Evolutionary conservation across 2,329 filamentous ascomycete genomes (phyloP).

Genomic region (Escovopsis weberi): DNA sequence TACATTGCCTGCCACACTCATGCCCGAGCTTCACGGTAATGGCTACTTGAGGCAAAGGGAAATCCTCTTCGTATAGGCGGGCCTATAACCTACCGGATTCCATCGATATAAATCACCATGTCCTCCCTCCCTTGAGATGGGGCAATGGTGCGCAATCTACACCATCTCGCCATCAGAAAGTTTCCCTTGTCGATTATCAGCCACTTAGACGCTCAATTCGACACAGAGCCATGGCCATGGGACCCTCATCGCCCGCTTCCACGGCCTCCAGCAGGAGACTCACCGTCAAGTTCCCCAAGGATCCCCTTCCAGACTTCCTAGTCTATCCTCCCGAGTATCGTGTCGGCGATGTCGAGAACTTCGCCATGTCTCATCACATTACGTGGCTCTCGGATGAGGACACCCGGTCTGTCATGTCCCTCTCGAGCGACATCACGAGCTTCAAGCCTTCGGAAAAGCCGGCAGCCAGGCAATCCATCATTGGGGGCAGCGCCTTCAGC

Average conservation of each 20-base stretch:
- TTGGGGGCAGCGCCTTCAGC: background rate
- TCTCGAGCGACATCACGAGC: background rate
- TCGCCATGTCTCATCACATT: background rate
- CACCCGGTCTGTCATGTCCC: background rate
- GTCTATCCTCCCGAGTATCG: background rate
- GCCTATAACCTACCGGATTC: too few species aligned
- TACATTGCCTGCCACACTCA: too few species aligned
- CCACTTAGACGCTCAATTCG: too few species aligned
- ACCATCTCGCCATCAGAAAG: too few species aligned
- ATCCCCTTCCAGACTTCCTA: background rate
- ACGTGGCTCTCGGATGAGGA: background rate
- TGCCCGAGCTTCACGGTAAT: too few species aligned
- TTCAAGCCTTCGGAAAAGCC: background rate
- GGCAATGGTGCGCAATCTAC: too few species aligned
- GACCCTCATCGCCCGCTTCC: background rate
- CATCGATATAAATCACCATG: too few species aligned
- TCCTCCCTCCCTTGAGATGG: too few species aligned
- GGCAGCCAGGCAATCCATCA: background rate
- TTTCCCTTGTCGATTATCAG: too few species aligned
- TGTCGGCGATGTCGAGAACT: background rate
- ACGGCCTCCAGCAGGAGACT: background rate
- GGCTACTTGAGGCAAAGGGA: too few species aligned
- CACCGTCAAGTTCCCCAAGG: background rate
- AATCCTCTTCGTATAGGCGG: too few species aligned
- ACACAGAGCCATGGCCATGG: background rate